Evolutionary conservation across 106 monocot species (phyloP).

Genomic region (Allium cepa): DNA sequence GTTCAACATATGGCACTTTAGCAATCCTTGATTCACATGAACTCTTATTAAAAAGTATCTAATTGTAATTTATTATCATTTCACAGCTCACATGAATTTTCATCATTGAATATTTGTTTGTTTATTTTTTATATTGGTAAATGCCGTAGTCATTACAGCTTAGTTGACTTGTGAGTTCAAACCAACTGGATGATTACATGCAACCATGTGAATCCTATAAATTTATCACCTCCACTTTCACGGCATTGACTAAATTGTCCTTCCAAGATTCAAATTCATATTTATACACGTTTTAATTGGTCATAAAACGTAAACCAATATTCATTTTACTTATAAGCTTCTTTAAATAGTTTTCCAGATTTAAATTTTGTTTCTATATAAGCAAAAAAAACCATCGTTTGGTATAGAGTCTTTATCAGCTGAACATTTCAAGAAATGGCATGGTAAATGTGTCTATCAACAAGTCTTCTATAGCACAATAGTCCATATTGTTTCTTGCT

Average conservation of each 20-base stretch:
- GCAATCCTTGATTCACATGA: too few relatives aligned
- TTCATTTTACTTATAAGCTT: not conserved
- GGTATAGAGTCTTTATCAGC: not conserved
- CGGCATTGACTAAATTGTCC: constrained; percentile 3
- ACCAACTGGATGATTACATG: not conserved
- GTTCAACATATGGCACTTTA: too few relatives aligned
- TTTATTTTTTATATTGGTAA: too few relatives aligned
- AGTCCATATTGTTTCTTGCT: not conserved
- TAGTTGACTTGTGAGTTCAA: not conserved
- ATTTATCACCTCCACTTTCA: not conserved
- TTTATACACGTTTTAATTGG: not conserved
- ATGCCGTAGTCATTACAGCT: not conserved
- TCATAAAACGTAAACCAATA: not conserved
- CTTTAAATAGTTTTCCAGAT: not conserved
- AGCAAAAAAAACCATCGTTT: not conserved
- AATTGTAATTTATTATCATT: too few relatives aligned
- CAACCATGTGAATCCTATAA: constrained; percentile 1
- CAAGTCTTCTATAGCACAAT: too few relatives aligned
- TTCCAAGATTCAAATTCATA: not conserved
- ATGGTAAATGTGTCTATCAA: too few relatives aligned
- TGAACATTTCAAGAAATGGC: not conserved
- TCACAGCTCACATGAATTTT: too few relatives aligned
- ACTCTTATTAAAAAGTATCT: too few relatives aligned
- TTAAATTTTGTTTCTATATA: not conserved
- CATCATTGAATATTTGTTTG: too few relatives aligned